Conservation (phyloP, 257 asterid species). For the Solanum megistacrolobum region DNA sequence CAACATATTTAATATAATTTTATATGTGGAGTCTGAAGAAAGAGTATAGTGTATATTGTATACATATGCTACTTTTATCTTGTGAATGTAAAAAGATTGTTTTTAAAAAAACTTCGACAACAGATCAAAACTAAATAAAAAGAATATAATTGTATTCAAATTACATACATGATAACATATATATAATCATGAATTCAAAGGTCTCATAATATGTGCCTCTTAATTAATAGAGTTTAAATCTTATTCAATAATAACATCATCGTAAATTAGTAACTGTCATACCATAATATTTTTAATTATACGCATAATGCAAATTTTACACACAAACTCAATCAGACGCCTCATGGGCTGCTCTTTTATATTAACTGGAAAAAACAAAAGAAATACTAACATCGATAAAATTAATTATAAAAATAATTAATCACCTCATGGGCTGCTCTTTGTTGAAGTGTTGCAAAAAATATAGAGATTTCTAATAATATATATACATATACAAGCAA, state of each 20-base stretch:
- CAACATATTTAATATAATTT: background rate
- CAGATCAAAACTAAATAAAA: background rate
- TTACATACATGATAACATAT: background rate
- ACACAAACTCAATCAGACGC: background rate
- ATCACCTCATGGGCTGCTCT: background rate
- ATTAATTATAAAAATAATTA: background rate
- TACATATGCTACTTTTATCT: background rate
- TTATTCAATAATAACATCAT: background rate
- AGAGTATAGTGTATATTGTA: background rate
- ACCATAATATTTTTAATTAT: background rate
- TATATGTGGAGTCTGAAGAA: rapidly evolving
- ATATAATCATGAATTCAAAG: background rate
- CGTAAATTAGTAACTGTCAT: background rate
- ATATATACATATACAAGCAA: background rate
- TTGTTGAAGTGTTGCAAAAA: background rate
- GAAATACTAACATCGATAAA: background rate
- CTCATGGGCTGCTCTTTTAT: background rate
- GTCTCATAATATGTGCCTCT: background rate
- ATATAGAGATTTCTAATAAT: background rate
- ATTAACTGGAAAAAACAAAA: background rate
- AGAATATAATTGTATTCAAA: background rate
- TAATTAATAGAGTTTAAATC: background rate
- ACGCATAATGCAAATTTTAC: background rate
- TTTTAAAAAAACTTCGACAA: background rate
- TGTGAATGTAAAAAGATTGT: rapidly evolving